Base-by-base conservation (phyloP, 768 basidiomycete species). In the Panaeolus papilionaceus region DNA sequence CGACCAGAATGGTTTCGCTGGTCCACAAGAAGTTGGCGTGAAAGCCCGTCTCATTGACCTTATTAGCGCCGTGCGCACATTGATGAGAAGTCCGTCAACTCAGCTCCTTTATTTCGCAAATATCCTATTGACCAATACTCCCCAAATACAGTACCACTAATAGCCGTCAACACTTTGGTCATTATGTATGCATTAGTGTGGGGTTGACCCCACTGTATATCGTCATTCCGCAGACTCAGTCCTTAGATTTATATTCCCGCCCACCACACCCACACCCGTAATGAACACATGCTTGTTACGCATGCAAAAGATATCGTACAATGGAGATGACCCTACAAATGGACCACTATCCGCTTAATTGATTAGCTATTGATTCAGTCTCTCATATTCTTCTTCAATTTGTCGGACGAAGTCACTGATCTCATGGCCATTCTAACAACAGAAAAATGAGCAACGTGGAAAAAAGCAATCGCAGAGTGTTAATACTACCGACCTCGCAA, bases 41-140 rank as follows among this genome's bases (percentile, higher is more conserved):
- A 98, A 98, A 81, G 87, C 88, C 69, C 88, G 94, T 74, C 78
- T 98, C 68, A 89, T 99, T 76, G 93, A 94, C 81, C 88, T 99
- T 73, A 98, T 98, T 70, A 89, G 92, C 72, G 97, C 97, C 42
- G 95, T 98, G 68, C 86, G 97, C 80, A 99, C 97, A 58, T 85
- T 99, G 73, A 94, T 99, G 94, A 89, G 97, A 79, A 95, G 97
- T 99, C 77, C 83, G 96, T 89, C 47, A 44, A 42, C 42, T 14
- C 51, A 23, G 33, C 33, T 33, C 33, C 33, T 33, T 54, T 40
- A 20, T 18, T 67, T 23, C 64, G 64, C 62, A 81, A 49, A 11
- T 66, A 5, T 51, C 28, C 16, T 51, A 54, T 61, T 62, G 26
- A 26, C 23, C n/a, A 16, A 62, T 64, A 66, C 63, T 38, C 61